Evolutionary conservation across 2,329 filamentous ascomycete species (phyloP).

Genomic region (Nemania abortiva): DNA sequence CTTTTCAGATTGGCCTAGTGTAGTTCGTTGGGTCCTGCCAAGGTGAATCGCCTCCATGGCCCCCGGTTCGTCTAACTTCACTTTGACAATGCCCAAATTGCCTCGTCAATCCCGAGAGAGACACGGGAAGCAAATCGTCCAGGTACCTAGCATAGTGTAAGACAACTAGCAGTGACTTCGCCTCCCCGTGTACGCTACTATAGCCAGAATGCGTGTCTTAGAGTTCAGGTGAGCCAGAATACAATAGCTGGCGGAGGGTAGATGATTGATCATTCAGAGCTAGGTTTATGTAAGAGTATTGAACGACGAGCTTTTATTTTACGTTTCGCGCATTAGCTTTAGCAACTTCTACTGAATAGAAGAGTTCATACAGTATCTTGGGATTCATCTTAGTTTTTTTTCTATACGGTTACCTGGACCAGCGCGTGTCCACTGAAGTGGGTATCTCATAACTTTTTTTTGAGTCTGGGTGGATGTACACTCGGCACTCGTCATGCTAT

Average conservation of each 20-base stretch:
- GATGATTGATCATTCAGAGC: conserved; percentile 22
- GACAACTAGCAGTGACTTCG: background rate
- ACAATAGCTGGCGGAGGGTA: conserved; percentile 17
- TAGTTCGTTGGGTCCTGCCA: conserved; percentile 12
- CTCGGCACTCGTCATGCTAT: conserved; percentile 35
- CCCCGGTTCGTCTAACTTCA: conserved; percentile 20
- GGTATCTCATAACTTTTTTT: conserved; percentile 32
- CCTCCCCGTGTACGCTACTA: conserved; percentile 1
- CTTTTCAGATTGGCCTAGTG: conserved; percentile 29
- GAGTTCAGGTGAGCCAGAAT: conserved; percentile 9
- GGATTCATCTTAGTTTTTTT: background rate
- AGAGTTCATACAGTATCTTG: background rate
- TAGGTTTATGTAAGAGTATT: conserved; percentile 4
- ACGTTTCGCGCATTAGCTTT: background rate
- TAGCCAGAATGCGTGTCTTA: conserved; percentile 28
- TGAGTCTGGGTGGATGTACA: conserved; percentile 10
- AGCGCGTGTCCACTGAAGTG: conserved; percentile 29
- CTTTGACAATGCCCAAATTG: conserved; percentile 22
- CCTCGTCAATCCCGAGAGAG: background rate
- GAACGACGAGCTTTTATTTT: background rate
- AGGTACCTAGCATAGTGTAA: conserved; percentile 1
- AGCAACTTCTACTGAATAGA: background rate
- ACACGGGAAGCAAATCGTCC: background rate
- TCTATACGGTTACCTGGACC: conserved; percentile 16
- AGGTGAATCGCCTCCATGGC: conserved; percentile 13